These are phyloP conservation scores for Sporothrix luriei DNA, from an alignment of 2,329 filamentous ascomycete genomes.

Conservation along the genomic window DNA sequence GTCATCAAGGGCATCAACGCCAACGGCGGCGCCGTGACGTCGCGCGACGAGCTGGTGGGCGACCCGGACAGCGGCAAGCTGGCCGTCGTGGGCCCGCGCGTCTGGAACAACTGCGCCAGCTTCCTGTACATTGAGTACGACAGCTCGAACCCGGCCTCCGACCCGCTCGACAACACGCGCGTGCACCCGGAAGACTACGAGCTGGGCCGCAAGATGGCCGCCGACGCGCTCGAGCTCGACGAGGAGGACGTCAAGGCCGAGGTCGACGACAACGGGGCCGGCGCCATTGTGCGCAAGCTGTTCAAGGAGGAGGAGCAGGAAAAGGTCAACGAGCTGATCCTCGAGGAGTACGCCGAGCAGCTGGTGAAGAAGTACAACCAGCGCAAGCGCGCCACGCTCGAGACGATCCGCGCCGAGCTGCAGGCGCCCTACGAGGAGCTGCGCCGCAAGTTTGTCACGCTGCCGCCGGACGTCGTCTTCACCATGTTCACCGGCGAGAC, in stretches of 20 bases:
- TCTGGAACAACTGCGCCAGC: conserved; percentile 96
- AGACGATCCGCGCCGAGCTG: conserved; percentile 92
- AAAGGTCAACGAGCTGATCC: conserved; percentile 90
- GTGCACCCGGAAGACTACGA: conserved; percentile 99
- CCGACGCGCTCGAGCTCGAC: conserved; percentile 92
- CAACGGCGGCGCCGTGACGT: conserved; percentile 83
- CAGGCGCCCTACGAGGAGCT: conserved; percentile 94
- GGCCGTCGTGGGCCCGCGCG: conserved; percentile 81
- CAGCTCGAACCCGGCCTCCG: conserved; percentile 74
- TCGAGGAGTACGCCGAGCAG: conserved; percentile 97
- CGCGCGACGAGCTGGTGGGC: conserved; percentile 84
- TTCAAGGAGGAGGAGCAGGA: conserved; percentile 93
- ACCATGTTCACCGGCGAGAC: conserved; percentile 97
- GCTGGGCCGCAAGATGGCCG: conserved; percentile 95
- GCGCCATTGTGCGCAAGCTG: conserved; percentile 91
- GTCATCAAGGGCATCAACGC: conserved; percentile 87
- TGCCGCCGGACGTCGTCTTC: conserved; percentile 79
- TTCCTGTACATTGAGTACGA: conserved; percentile 92
- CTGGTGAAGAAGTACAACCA: conserved; percentile 91
- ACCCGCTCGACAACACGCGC: conserved; percentile 94
- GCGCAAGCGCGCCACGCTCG: conserved; percentile 90
- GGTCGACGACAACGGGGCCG: conserved; percentile 83
- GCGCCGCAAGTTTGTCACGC: conserved; percentile 72
- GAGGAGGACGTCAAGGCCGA: conserved; percentile 98
- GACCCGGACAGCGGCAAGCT: conserved; percentile 77